These are phyloP conservation scores for Trichoderma oligosporum DNA, from an alignment of 2,329 filamentous ascomycete species.

Conservation along the genomic window DNA sequence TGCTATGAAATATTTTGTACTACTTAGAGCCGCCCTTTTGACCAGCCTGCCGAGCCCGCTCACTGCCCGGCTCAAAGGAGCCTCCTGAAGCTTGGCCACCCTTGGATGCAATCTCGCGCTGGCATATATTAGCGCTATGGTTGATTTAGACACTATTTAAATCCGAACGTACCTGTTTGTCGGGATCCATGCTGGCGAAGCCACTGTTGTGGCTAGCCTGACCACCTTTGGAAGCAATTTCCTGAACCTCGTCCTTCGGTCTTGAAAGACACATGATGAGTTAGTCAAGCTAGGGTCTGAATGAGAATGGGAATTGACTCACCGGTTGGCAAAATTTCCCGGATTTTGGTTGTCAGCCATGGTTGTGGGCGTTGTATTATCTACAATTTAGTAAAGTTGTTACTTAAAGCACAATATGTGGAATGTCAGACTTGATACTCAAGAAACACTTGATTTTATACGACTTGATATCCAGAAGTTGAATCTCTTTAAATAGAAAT, in stretches of 20 bases:
- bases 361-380: conserved; percentile 47
- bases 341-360: conserved; percentile 68
- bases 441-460: no score
- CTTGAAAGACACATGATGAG: background rate
- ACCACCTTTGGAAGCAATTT: conserved; percentile 42
- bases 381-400: no score
- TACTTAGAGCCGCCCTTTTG: conserved; percentile 44
- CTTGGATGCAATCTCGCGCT: conserved; percentile 53
- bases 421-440: no score
- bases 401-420: no score
- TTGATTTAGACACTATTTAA: background rate
- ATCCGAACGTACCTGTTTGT: conserved; percentile 38
- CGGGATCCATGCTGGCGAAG: conserved; percentile 41
- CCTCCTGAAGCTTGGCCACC: conserved; percentile 52
- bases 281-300: no score
- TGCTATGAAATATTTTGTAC: no score
- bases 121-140: background rate
- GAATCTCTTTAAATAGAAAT: no score
- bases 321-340: conserved; percentile 31
- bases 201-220: conserved; percentile 37
- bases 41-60: conserved; percentile 51
- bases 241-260: conserved; percentile 42
- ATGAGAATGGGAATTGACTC: no score
- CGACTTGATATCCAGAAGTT: no score
- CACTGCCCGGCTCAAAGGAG: conserved; percentile 51